Base-by-base conservation (phyloP, 257 asterid species). In the Dorcoceras hygrometricum region DNA sequence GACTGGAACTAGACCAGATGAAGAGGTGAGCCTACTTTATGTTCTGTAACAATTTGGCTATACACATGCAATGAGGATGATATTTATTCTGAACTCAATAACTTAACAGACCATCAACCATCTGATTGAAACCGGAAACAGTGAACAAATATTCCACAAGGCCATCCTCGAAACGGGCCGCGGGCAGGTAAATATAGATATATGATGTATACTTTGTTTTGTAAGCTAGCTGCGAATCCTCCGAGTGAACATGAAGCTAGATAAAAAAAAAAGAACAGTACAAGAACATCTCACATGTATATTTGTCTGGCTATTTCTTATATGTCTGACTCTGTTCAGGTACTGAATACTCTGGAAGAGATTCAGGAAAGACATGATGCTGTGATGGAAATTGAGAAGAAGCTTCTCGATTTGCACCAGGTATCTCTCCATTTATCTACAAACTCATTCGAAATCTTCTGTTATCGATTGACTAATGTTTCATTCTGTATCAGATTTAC, bases 291-390 rank as follows among this genome's bases (percentile, higher is more conserved):
- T 58, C n/a, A 8, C 19, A 0, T 32, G 39, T 32, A 32, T 32
- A 4, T 16, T 23, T 43, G 4, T 36, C 23, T 39, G 10, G n/a
- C n/a, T n/a, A n/a, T n/a, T n/a, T 58, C 25, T 20, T 54, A 34
- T 43, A n/a, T 48, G 24, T 25, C 7, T 34, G 46, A 34, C 16
- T 67, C 62, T 32, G 29, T 73, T 48, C 63, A 90, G 97, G 84
- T 90, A 63, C 57, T 86, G 39, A 81, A 78, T 75, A 84, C 92
- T 23, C 58, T 90, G 61, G 97, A 88, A 83, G 97, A 90, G 69
- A 88, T 90, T 81, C 97, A 90, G 64, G 97, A 90, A 81, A 86
- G 97, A 79, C 96, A 88, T 54, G 96, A 88, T 65, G 81, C 97
- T 10, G 92, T 90, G 11, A 88, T 77, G 75, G 97, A 90, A 76